A percentile compares a stretch with the other conserved stretches of the same genome.
These are phyloP conservation scores for Teunomyces gatunensis DNA, from an alignment of 805 yeast genomes.

Conservation along the genomic window DNA sequence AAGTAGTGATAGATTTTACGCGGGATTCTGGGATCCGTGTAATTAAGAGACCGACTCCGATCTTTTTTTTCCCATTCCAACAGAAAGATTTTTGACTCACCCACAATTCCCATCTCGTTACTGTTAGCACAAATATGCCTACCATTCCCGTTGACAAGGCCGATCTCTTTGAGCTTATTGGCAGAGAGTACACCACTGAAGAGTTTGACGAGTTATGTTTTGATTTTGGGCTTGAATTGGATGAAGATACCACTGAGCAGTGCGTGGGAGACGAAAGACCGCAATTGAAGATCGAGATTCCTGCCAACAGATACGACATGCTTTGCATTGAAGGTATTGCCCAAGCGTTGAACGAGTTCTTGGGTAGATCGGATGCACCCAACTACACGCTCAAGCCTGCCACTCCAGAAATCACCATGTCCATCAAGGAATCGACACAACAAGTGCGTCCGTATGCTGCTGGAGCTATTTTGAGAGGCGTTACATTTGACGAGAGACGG, in stretches of 20 bases:
- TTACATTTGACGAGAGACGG: conserved; percentile 75
- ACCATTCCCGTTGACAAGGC: conserved; percentile 93
- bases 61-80: neutral
- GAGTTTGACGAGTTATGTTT: conserved; percentile 97
- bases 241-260: conserved; percentile 90
- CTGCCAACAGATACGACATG: conserved; percentile 98
- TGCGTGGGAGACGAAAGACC: conserved; percentile 82
- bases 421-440: conserved; percentile 72
- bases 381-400: conserved; percentile 60
- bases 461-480: conserved; percentile 86
- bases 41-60: conserved; percentile 1
- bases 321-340: conserved; percentile 98
- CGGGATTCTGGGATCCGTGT: neutral
- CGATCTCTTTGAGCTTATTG: conserved; percentile 83
- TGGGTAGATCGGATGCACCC: conserved; percentile 69
- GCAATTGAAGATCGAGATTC: conserved; percentile 94
- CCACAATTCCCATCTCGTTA: neutral
- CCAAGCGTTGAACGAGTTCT: conserved; percentile 86
- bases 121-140: conserved; percentile 62
- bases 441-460: conserved; percentile 89
- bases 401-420: conserved; percentile 59
- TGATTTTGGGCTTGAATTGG: conserved; percentile 95
- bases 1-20: neutral
- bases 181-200: conserved; percentile 58
- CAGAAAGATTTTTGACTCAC: conserved; percentile 10